phyloP scores from a whole-genome alignment of 2,329 filamentous ascomycete genomes.

The Microcyclosporella mali region DNA sequence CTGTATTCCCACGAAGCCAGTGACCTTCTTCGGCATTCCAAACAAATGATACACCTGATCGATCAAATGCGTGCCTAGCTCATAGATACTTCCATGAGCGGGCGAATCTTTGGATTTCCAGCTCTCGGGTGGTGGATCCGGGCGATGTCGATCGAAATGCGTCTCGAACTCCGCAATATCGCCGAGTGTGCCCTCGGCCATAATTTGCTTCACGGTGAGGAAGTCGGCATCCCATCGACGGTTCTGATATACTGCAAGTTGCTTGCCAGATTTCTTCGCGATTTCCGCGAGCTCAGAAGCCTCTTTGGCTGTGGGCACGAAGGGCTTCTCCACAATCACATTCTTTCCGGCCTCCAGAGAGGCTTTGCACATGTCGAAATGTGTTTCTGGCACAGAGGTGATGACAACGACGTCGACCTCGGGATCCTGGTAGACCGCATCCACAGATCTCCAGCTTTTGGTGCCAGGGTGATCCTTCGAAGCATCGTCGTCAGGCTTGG shows the following conservation, averaged over 20 bases:
- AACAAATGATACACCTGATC: slow-evolving; percentile 69
- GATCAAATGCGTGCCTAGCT: slow-evolving; percentile 68
- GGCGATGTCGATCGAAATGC: slow-evolving; percentile 70
- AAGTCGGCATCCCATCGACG: slow-evolving; percentile 75
- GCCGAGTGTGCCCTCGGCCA: slow-evolving; percentile 56
- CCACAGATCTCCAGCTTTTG: slow-evolving; percentile 58
- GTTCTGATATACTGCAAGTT: slow-evolving; percentile 49
- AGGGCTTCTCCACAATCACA: slow-evolving; percentile 77
- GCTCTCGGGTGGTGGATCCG: slow-evolving; percentile 44
- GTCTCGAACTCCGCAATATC: slow-evolving; percentile 72
- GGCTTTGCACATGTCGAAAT: slow-evolving; percentile 59
- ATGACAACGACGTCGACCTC: slow-evolving; percentile 64
- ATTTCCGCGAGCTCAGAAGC: slow-evolving; percentile 54
- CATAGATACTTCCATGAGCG: slow-evolving; percentile 64
- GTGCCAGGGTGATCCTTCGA: slow-evolving; percentile 60
- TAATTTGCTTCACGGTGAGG: slow-evolving; percentile 58
- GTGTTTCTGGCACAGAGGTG: slow-evolving; percentile 64
- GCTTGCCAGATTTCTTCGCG: slow-evolving; percentile 34
- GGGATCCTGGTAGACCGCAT: slow-evolving; percentile 59
- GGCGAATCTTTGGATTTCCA: slow-evolving; percentile 65
- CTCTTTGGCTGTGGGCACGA: slow-evolving; percentile 64
- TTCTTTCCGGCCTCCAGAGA: slow-evolving; percentile 68
- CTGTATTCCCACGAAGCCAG: slow-evolving; percentile 62
- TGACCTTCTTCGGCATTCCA: slow-evolving; percentile 61
- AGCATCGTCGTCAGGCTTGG: slow-evolving; percentile 59